A percentile compares a stretch with the other conserved stretches of the same genome.
Evolutionary conservation across 2,329 filamentous ascomycete species (phyloP).

Genomic region (Colletotrichum lindemuthianum): DNA sequence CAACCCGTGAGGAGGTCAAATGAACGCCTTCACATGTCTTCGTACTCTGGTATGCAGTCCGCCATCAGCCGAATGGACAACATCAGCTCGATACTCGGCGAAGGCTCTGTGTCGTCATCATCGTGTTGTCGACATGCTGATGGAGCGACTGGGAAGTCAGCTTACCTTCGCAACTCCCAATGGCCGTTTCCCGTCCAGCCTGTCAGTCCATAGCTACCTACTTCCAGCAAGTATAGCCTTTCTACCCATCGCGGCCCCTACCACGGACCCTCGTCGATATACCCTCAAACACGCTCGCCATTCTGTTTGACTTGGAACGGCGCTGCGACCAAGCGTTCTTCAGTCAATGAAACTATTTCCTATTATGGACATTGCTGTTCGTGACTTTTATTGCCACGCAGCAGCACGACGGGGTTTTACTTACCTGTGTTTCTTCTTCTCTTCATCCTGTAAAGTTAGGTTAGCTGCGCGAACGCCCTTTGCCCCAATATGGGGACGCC

Average conservation of each 20-base stretch:
- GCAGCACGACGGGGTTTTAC: not conserved
- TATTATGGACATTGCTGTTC: constrained; percentile 8
- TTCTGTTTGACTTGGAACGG: constrained; percentile 10
- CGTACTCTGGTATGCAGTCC: constrained; percentile 14
- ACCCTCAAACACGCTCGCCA: constrained; percentile 17
- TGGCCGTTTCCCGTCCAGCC: not conserved
- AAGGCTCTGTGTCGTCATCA: constrained; percentile 19
- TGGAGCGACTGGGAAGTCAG: constrained; percentile 5
- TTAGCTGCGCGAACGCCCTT: no score
- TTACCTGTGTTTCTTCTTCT: no score
- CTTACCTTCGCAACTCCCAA: constrained; percentile 2
- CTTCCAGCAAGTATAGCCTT: not conserved
- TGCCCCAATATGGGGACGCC: no score
- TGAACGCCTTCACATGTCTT: constrained; percentile 21
- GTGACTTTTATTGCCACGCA: constrained; percentile 23
- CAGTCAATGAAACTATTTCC: constrained; percentile 23
- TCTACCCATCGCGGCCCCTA: not conserved
- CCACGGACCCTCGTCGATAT: constrained; percentile 15
- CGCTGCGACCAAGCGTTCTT: constrained; percentile 29
- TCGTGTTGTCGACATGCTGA: constrained; percentile 5
- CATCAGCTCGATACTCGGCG: constrained; percentile 7
- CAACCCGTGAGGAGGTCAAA: constrained; percentile 1
- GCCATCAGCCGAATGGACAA: constrained; percentile 17
- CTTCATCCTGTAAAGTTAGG: no score
- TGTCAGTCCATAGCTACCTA: not conserved